Evolutionary conservation across 441 rosid species (phyloP).

Genomic region (Arabidopsis hybrid): DNA sequence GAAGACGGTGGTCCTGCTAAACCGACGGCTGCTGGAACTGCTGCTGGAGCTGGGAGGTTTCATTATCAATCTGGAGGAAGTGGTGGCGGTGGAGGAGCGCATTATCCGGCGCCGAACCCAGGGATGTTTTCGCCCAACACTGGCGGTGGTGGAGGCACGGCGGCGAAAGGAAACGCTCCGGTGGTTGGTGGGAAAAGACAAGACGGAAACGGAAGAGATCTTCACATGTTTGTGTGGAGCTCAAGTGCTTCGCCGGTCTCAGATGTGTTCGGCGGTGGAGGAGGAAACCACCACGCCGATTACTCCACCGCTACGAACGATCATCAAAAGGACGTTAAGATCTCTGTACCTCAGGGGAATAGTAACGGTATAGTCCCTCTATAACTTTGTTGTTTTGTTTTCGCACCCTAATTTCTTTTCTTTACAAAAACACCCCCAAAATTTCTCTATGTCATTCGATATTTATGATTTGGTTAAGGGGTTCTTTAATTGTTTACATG

Average conservation of each 20-base stretch:
- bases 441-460: neutral
- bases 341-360: slow-evolving; percentile 83
- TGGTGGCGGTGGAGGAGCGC: slow-evolving; percentile 56
- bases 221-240: slow-evolving; percentile 99
- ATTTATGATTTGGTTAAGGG: neutral
- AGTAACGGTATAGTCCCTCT: slow-evolving; percentile 43
- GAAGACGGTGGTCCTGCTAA: slow-evolving; percentile 56
- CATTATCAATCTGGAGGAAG: slow-evolving; percentile 54
- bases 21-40: slow-evolving; percentile 26
- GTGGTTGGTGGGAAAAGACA: slow-evolving; percentile 54
- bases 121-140: slow-evolving; percentile 96
- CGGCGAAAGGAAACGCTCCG: slow-evolving; percentile 48
- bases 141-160: slow-evolving; percentile 45
- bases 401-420: neutral
- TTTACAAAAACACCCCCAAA: neutral
- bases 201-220: slow-evolving; percentile 75
- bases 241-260: slow-evolving; percentile 96
- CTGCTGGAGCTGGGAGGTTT: slow-evolving; percentile 52
- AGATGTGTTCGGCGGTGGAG: slow-evolving; percentile 75
- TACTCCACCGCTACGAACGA: slow-evolving; percentile 48
- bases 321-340: slow-evolving; percentile 72
- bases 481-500: slow-evolving; percentile 42
- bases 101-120: slow-evolving; percentile 94
- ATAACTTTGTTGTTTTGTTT: slow-evolving; percentile 1
- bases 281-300: slow-evolving; percentile 53